Evolutionary conservation across 805 yeast genomes (phyloP).

Genomic region (Yarrowia bubula): DNA sequence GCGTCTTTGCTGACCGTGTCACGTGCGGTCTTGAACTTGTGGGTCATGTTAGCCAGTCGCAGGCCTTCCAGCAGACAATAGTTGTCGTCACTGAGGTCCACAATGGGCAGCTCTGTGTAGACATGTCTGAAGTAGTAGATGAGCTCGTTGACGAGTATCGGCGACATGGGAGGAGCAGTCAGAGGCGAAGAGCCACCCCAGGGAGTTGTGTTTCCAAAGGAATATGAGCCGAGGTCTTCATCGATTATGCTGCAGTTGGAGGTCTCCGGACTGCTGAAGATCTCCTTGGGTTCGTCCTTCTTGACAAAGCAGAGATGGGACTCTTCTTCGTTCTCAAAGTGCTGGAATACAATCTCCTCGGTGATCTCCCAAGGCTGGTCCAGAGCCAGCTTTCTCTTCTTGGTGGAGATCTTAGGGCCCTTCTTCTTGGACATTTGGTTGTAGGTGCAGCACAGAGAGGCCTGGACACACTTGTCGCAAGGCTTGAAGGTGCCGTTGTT

Average conservation of each 20-base stretch:
- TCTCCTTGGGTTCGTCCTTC: slow-evolving; percentile 9
- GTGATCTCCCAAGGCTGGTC: slow-evolving; percentile 24
- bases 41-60: slow-evolving; percentile 13
- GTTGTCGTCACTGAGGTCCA: not conserved
- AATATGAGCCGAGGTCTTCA: not conserved
- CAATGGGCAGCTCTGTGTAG: slow-evolving; percentile 13
- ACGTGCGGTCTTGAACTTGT: slow-evolving; percentile 17
- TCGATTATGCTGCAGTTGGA: slow-evolving; percentile 18
- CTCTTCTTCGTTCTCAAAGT: slow-evolving; percentile 22
- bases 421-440: slow-evolving; percentile 21
- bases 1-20: slow-evolving; percentile 2
- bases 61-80: slow-evolving; percentile 1
- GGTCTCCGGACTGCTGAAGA: slow-evolving; percentile 13
- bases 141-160: slow-evolving; percentile 12
- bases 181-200: slow-evolving; percentile 12
- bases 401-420: slow-evolving; percentile 19
- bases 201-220: slow-evolving; percentile 9
- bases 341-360: slow-evolving; percentile 17
- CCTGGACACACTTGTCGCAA: slow-evolving; percentile 19
- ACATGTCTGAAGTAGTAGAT: not conserved
- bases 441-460: slow-evolving; percentile 14
- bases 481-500: slow-evolving; percentile 15
- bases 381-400: slow-evolving; percentile 14
- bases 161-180: slow-evolving; percentile 6
- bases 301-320: slow-evolving; percentile 17